phyloP scores from a whole-genome alignment of 768 basidiomycete species.

The Lactarius vividus region DNA sequence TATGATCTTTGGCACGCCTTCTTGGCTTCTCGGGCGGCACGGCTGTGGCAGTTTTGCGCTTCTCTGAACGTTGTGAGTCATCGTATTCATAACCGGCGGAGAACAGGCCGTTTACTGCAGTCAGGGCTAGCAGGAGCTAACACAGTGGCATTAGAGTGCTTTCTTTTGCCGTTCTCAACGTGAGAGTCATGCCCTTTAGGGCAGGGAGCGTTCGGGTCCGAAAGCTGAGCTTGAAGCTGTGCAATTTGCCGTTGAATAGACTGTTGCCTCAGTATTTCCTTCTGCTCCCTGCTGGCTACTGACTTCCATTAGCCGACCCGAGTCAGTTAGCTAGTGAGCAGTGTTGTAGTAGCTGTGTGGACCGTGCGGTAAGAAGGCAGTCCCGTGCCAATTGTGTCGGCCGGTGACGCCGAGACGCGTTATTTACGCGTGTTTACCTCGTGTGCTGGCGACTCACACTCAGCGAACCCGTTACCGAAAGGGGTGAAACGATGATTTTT shows the following conservation, averaged over 20 bases:
- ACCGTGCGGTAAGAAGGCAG: background rate
- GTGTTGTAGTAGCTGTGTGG: background rate
- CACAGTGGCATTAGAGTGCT: constrained; percentile 39
- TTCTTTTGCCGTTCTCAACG: constrained; percentile 47
- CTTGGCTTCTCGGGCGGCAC: background rate
- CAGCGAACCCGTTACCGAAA: constrained; percentile 23
- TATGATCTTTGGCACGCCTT: constrained; percentile 7
- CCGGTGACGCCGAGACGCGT: constrained; percentile 23
- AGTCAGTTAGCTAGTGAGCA: background rate
- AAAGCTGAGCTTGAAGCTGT: constrained; percentile 52
- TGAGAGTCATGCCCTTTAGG: constrained; percentile 28
- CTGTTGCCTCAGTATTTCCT: constrained; percentile 43
- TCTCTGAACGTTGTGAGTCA: constrained; percentile 34
- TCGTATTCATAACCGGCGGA: background rate
- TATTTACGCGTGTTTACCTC: constrained; percentile 30
- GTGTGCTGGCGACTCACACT: constrained; percentile 9
- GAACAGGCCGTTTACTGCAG: constrained; percentile 49
- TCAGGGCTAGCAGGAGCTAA: constrained; percentile 63
- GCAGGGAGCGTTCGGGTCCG: constrained; percentile 34
- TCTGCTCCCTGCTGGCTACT: constrained; percentile 40
- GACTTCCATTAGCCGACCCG: constrained; percentile 51
- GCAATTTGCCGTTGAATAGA: constrained; percentile 56
- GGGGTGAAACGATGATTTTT: background rate
- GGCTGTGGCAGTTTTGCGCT: constrained; percentile 40
- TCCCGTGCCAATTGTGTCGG: background rate